Conservation (phyloP, 805 yeast genomes). For the Hanseniaspora jakobsenii region DNA sequence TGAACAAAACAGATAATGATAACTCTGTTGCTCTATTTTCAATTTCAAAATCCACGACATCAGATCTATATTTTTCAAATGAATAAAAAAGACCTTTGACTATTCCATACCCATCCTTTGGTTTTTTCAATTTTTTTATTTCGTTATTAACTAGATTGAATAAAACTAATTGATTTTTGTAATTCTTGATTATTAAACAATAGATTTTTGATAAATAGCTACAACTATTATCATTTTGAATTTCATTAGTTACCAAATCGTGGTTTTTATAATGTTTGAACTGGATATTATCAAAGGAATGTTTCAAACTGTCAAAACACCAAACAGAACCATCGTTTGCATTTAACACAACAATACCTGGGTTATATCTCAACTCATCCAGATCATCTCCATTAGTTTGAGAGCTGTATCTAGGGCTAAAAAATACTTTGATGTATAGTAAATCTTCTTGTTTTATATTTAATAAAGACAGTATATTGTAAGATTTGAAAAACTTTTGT, state of each 20-base stretch:
- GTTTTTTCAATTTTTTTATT: too few relatives aligned
- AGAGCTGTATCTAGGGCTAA: slow-evolving; percentile 1
- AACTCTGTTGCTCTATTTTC: slow-evolving; percentile 2
- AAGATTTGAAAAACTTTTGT: background rate
- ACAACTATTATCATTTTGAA: background rate
- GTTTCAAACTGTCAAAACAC: slow-evolving; percentile 10
- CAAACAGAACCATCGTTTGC: slow-evolving; percentile 3
- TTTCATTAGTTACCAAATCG: background rate
- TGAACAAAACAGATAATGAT: slow-evolving; percentile 9
- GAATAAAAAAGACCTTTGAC: background rate
- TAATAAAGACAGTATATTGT: slow-evolving; percentile 1
- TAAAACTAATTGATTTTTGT: slow-evolving; percentile 7
- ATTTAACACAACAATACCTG: slow-evolving; percentile 7
- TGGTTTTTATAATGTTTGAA: background rate
- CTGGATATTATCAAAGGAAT: background rate
- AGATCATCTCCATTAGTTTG: background rate
- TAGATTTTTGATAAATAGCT: background rate
- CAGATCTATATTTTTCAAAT: background rate
- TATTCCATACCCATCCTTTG: too few relatives aligned
- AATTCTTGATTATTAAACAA: slow-evolving; percentile 7
- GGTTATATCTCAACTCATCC: background rate
- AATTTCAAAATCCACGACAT: slow-evolving; percentile 13
- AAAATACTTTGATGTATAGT: slow-evolving; percentile 3
- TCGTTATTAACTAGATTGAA: too few relatives aligned
- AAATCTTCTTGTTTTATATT: background rate